Percentiles rank a stretch among this genome's conserved stretches.
phyloP scores from a whole-genome alignment of 108 stramenopile genomes.

The Nannochloropsis granulata region DNA sequence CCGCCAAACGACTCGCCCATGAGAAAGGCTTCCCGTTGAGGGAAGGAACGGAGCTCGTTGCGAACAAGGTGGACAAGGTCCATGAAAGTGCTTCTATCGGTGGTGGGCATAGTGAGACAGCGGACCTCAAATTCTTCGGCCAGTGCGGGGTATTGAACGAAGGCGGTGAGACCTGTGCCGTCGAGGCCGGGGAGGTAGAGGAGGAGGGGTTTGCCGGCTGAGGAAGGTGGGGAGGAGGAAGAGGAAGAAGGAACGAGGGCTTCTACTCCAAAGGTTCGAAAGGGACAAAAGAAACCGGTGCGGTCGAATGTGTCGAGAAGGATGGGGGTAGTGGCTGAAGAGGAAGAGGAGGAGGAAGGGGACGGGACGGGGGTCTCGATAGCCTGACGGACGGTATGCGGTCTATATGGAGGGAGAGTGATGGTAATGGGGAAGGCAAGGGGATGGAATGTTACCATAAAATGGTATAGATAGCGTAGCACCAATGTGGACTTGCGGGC shows the following conservation, averaged over 20 bases:
- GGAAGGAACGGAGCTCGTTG: neutral
- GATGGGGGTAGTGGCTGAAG: neutral
- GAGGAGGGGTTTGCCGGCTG: neutral
- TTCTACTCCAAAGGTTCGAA: neutral
- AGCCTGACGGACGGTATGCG: neutral
- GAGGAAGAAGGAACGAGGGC: neutral
- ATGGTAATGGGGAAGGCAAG: too few relatives aligned
- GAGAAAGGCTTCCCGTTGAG: neutral
- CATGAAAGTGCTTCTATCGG: slow-evolving; percentile 4
- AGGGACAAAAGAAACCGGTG: neutral
- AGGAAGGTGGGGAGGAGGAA: neutral
- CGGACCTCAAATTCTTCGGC: slow-evolving; percentile 54
- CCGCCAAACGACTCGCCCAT: neutral
- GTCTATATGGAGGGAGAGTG: too few relatives aligned
- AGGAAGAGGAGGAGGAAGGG: neutral
- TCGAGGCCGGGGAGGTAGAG: slow-evolving; percentile 72
- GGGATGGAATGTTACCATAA: too few relatives aligned
- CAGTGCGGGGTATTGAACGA: slow-evolving; percentile 58
- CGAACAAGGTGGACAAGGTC: neutral
- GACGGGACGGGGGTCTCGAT: neutral
- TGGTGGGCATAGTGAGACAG: slow-evolving; percentile 47
- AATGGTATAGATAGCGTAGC: too few relatives aligned
- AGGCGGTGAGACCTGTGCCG: slow-evolving; percentile 64
- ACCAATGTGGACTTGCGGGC: too few relatives aligned
- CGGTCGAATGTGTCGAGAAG: neutral